Conservation (phyloP, 2,329 filamentous ascomycete genomes). For the Metarhizium guizhouense region DNA sequence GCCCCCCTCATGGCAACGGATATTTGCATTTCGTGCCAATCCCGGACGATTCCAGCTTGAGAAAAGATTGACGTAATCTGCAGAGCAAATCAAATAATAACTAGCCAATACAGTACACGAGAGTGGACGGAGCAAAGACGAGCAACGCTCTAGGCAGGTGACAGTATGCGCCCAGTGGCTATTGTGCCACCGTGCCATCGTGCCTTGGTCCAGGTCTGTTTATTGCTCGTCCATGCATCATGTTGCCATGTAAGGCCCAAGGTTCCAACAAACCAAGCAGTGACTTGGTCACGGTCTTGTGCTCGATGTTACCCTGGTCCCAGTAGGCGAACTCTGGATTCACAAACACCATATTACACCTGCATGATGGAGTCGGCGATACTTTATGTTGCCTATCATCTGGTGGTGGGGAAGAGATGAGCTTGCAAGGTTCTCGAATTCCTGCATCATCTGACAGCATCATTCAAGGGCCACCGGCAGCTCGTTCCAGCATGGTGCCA, state of each 20-base stretch:
- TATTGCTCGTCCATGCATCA: neutral
- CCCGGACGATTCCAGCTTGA: neutral
- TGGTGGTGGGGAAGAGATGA: neutral
- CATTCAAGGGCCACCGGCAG: neutral
- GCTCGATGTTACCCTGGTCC: neutral
- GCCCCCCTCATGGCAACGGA: neutral
- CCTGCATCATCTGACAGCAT: slow-evolving; percentile 5
- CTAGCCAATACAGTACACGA: neutral
- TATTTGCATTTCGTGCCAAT: neutral
- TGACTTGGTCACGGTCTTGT: neutral
- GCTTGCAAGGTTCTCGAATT: neutral
- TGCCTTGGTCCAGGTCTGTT: neutral
- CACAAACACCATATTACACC: neutral
- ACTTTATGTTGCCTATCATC: neutral
- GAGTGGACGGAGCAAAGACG: neutral
- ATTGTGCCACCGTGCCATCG: neutral
- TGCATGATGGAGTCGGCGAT: neutral
- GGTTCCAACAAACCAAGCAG: neutral
- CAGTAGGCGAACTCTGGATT: neutral
- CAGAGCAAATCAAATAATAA: neutral
- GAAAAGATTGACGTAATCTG: neutral
- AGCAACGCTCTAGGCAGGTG: slow-evolving; percentile 7
- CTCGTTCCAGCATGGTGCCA: neutral
- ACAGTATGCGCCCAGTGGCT: neutral
- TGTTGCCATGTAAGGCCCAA: neutral